Evolutionary conservation across 1,139 yeast species (phyloP).

Genomic region (Taiozyma onychis): DNA sequence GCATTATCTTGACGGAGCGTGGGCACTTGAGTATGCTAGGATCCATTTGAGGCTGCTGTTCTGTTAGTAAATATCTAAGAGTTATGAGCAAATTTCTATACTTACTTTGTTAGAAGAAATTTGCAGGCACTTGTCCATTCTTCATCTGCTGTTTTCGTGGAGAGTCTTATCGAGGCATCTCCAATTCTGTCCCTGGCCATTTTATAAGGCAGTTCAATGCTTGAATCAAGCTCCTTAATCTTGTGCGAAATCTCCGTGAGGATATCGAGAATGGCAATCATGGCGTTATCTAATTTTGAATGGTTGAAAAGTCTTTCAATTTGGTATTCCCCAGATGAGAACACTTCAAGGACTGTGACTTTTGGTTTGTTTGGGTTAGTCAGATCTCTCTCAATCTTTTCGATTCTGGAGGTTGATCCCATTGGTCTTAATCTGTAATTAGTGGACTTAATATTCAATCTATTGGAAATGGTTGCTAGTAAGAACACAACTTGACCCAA

Average conservation of each 20-base stretch:
- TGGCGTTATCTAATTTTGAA: constrained; percentile 66
- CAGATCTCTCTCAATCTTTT: constrained; percentile 41
- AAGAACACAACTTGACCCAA: constrained; percentile 78
- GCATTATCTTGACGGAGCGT: constrained; percentile 1
- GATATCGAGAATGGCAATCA: constrained; percentile 69
- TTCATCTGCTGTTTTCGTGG: constrained; percentile 56
- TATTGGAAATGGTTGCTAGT: constrained; percentile 55
- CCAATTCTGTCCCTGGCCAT: constrained; percentile 66
- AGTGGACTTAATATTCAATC: constrained; percentile 48
- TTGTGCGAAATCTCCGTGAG: constrained; percentile 50
- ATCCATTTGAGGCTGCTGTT: constrained; percentile 28
- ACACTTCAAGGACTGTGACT: constrained; percentile 14
- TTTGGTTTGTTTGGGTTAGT: constrained; percentile 26
- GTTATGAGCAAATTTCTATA: not conserved
- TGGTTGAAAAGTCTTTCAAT: constrained; percentile 56
- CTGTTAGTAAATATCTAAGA: not conserved
- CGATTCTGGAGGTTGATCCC: constrained; percentile 81
- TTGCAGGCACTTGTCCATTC: constrained; percentile 94
- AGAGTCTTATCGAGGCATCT: constrained; percentile 66
- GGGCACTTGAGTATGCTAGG: constrained; percentile 31
- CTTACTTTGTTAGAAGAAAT: constrained; percentile 58
- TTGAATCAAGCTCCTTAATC: constrained; percentile 43
- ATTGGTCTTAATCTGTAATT: constrained; percentile 70
- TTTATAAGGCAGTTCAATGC: constrained; percentile 70
- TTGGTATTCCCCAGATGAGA: constrained; percentile 23